Evolutionary conservation across 108 stramenopile species (phyloP), one percentile per base, ranked within the genome.

Genomic region (Mediolabrus comicus): DNA sequence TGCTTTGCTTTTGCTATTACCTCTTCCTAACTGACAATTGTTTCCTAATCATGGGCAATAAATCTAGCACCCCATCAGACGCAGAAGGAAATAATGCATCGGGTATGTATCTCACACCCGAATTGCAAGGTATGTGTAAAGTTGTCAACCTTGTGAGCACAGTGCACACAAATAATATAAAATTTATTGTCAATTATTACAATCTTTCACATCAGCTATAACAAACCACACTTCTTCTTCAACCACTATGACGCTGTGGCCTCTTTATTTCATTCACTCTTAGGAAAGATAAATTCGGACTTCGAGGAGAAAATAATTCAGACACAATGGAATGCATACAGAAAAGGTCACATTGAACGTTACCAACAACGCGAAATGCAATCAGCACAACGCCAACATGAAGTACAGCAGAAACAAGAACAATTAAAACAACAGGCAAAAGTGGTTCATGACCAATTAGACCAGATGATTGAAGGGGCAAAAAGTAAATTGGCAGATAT

Each of bases 271-370:
- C n/a, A n/a, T n/a, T n/a, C n/a, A n/a, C 54, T 24, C 16, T 2
- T 32, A 78, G 77, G 36, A 10, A 69, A 71, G 33, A 78, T 78
- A 46, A 71, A 78, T 16, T 30, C 62, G 28, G 77, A 78, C 59
- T 78, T 78, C 49, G 77, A 78, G 31, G 59, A 69, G 3, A 57
- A 59, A 36, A 33, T 78, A 26, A 64, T 78, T 11, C 64, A 71
- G 54, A 36, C 65, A 29, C 69, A 78, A 62, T 78, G 77, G 77
- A 56, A 71, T 30, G 53, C 29, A 3, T 78, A 78, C 60, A 38
- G 63, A 4, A 33, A 33, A 24, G 43, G 32, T 8, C 62, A 69
- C 59, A 64, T 78, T 43, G 33, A 71, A 43, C 53, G 69, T 3
- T 65, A 71, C 36, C 56, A 60, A 22, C 62, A 78, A 56, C 69